Base-by-base conservation (phyloP, 2,329 filamentous ascomycete species). In the Aspergillus persii region DNA sequence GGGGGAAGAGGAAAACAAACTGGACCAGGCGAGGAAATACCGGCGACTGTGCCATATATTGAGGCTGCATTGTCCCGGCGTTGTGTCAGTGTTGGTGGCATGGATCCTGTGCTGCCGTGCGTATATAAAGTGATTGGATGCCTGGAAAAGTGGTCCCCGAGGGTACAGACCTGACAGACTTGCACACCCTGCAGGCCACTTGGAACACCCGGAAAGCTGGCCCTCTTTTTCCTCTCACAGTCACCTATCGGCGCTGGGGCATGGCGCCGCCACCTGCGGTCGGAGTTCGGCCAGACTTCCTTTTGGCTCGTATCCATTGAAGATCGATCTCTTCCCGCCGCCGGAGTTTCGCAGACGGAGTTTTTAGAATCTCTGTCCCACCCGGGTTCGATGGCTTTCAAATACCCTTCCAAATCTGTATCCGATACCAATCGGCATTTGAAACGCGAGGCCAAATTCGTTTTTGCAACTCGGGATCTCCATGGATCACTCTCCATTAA, bases 341-440 rank as follows among this genome's bases (percentile, higher is more conserved):
- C 59, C 64, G 64, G 63, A 66, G 61, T 61, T 65, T 65, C 54
- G 51, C 39, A 52, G 50, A 58, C 61, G 59, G 61, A 65, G 58
- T 61, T 57, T 61, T 53, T 36, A 23, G 11, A 30, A 4, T 46
- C 3, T 50, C 27, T 54, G 36, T 53, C 57, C 59, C 33, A 47
- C 41, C 57, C 61, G 39, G 15, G 27, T 26, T 6, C 23, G 11
- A 27, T 27, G 36, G 12, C 11, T 6, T 26, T 31, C 8, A 15
- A 47, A 29, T 47, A 54, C 23, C 33, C 8, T 18, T 1, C 39
- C 18, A 12, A 26, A 31, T 8, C n/a, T 27, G 30, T 36, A 31
- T n/a, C 15, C 27, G 51, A 15, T 53, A 11, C 15, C 3, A 11
- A 23, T 27, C 11, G n/a, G 18, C 27, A 12, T n/a, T 23, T 47